Conservation (phyloP, 805 yeast species). For the Metschnikowia noctiluminum region DNA sequence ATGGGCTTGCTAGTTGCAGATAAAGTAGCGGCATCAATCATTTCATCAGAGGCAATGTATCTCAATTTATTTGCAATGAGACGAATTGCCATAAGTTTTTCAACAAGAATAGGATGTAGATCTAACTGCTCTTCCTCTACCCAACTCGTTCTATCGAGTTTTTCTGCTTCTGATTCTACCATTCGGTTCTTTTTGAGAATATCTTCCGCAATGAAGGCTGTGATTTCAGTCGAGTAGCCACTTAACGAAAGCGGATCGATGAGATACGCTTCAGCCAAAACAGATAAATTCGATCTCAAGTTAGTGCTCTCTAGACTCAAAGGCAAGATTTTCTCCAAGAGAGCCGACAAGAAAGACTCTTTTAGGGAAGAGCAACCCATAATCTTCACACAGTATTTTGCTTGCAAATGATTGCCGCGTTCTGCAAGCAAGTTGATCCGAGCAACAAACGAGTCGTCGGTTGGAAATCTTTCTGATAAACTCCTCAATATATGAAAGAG, state of each 20-base stretch:
- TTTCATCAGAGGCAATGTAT: conserved; percentile 32
- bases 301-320: conserved; percentile 34
- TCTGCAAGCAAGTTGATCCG: conserved; percentile 45
- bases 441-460: conserved; percentile 42
- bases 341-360: conserved; percentile 36
- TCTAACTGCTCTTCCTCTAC: conserved; percentile 40
- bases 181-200: conserved; percentile 53
- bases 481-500: conserved; percentile 55
- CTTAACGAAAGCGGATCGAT: conserved; percentile 48
- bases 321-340: conserved; percentile 49
- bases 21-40: conserved; percentile 5
- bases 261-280: conserved; percentile 56
- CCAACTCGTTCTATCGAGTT: conserved; percentile 38
- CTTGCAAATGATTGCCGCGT: conserved; percentile 55
- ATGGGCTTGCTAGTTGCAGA: conserved; percentile 40
- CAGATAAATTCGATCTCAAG: conserved; percentile 55
- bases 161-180: conserved; percentile 23
- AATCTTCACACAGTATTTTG: conserved; percentile 61
- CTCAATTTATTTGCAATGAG: conserved; percentile 59
- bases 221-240: conserved; percentile 53
- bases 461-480: conserved; percentile 46
- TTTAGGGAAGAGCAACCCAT: conserved; percentile 46
- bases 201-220: conserved; percentile 57
- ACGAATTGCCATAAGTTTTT: conserved; percentile 52
- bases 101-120: conserved; percentile 30